Conservation (phyloP, 768 basidiomycete species). For the Artomyces pyxidatus region DNA sequence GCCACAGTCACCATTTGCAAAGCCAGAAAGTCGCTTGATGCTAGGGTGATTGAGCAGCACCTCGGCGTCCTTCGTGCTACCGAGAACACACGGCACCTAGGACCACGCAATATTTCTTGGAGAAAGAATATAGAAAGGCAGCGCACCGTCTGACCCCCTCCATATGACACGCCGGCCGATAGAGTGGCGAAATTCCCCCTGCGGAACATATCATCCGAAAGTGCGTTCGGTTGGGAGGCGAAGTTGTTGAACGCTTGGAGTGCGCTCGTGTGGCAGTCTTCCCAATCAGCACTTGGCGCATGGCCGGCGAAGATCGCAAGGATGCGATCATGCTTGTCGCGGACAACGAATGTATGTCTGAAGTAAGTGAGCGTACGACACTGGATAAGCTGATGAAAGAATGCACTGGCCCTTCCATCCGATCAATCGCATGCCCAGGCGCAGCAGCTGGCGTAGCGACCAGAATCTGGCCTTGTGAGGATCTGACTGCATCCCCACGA, state of each 20-base stretch:
- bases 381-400: not conserved
- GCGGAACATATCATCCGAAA: not conserved
- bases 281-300: not conserved
- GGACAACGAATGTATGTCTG: not conserved
- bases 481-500: not conserved
- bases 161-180: conserved; percentile 20
- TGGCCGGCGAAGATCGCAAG: not conserved
- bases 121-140: not conserved
- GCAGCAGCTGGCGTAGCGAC: not conserved
- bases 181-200: conserved; percentile 18
- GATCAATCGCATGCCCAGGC: not conserved
- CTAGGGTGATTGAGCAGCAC: too few relatives aligned
- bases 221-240: not conserved
- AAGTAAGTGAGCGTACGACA: not conserved
- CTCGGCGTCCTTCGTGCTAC: not conserved
- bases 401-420: not conserved
- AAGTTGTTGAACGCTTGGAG: not conserved
- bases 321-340: not conserved
- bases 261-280: not conserved
- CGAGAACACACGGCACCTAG: not conserved
- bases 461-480: not conserved
- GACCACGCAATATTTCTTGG: too few relatives aligned
- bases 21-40: too few relatives aligned
- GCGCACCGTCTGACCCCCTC: conserved; percentile 21
- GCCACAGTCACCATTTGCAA: conserved; percentile 1